Conservation (phyloP, 2,329 filamentous ascomycete species). For the Thermomyces lanuginosus region DNA sequence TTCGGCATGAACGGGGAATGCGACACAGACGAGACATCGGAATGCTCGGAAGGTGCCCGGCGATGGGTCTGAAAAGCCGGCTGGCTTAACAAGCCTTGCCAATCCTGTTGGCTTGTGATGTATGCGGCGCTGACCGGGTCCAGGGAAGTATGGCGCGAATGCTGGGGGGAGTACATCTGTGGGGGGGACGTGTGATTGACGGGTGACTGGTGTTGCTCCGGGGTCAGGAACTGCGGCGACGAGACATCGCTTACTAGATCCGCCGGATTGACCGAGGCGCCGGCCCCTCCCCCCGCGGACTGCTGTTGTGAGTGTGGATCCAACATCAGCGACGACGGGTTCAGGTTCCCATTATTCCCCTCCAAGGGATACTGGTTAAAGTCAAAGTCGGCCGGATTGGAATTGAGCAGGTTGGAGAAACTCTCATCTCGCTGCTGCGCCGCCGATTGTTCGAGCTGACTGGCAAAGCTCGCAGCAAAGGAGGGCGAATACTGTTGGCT, state of each 20-base stretch:
- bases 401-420: conserved; percentile 24
- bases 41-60: conserved; percentile 76
- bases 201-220: conserved; percentile 34
- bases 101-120: conserved; percentile 39
- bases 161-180: conserved; percentile 34
- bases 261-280: conserved; percentile 30
- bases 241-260: conserved; percentile 31
- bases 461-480: conserved; percentile 22
- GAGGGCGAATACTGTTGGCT: conserved; percentile 20
- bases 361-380: conserved; percentile 22
- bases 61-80: conserved; percentile 62
- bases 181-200: conserved; percentile 38
- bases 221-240: conserved; percentile 37
- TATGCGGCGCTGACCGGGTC: conserved; percentile 46
- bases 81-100: conserved; percentile 39
- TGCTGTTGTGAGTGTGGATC: conserved; percentile 28
- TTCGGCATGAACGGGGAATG: conserved; percentile 68
- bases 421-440: conserved; percentile 20
- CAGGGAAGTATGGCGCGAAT: conserved; percentile 44
- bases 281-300: conserved; percentile 14
- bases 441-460: conserved; percentile 19
- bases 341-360: conserved; percentile 19
- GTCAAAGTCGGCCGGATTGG: conserved; percentile 22
- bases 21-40: conserved; percentile 71
- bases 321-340: conserved; percentile 23